Evolutionary conservation across 257 asterid species (phyloP), one percentile per base, ranked within the genome.

Genomic region (Solanum pinnatisectum): DNA sequence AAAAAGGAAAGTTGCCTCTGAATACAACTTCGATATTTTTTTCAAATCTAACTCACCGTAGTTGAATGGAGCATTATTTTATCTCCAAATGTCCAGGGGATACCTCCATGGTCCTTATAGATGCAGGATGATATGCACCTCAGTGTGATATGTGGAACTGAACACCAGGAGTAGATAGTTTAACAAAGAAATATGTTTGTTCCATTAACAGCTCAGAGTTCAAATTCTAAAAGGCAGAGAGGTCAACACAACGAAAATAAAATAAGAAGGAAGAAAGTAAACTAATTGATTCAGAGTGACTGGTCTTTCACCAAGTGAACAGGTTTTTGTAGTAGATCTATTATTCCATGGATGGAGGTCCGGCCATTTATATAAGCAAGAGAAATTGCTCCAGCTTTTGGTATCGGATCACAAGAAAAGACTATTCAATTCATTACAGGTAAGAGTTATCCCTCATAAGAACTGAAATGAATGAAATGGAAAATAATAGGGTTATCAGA

Each of bases 31-130:
- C 6, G 86, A 12, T n/a, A 16, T 78, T 22, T 33, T 6, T 33
- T 30, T 83, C 20, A 8, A 25, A 6, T 71, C 35, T 56, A 87
- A 87, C 93, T 86, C 84, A 92, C 94, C 87, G 4, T 90, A 46
- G 85, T 73, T 22, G 88, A 23, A 46, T 27, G 87, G 85, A 78
- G 84, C 70, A 60, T 86, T 33, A 11, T 60, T 83, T 84, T 87
- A 70, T 83, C 89, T 71, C 90, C 87, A 52, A 81, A 79, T 85
- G 90, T 87, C 92, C 92, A 90, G 68, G 91, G 91, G 36, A 92
- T 88, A 82, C 90, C 87, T 73, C 60, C 46, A 74, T 87, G 35
- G 83, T 88, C 88, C 87, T 88, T 91, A 46, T 42, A 20, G 40
- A 85, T 22, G 71, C 88, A 86, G 40, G 86, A 87, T 5, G 90